A percentile compares a stretch with the other conserved stretches of the same genome.
phyloP scores from a whole-genome alignment of 257 asterid genomes.

The Lantana camara region DNA sequence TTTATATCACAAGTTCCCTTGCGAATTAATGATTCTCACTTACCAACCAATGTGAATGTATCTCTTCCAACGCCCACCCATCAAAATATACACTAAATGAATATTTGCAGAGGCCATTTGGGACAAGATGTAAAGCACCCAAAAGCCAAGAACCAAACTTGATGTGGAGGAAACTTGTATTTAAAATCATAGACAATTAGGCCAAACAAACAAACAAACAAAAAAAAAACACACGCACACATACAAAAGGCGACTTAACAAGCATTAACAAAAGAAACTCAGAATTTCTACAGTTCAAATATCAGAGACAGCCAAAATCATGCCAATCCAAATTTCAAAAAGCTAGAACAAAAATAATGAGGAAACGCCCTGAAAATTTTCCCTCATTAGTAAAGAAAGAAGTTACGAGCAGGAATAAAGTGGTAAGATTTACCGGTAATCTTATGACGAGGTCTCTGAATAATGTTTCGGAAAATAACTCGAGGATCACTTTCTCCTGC shows the following conservation, averaged over 20 bases:
- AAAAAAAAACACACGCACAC: neutral
- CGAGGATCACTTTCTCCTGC: constrained; percentile 96
- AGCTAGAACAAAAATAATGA: neutral
- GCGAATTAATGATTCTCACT: too few species aligned
- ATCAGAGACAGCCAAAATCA: constrained; percentile 7
- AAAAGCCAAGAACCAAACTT: too few species aligned
- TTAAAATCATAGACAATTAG: neutral
- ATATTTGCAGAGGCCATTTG: too few species aligned
- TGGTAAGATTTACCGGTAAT: constrained; percentile 56
- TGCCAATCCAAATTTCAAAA: neutral
- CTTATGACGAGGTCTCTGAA: constrained; percentile 98
- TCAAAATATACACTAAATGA: too few species aligned
- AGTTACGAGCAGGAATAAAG: neutral
- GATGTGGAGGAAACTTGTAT: too few species aligned
- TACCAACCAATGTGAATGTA: too few species aligned
- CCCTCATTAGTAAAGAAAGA: neutral
- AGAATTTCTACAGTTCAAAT: constrained; percentile 1
- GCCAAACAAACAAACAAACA: neutral
- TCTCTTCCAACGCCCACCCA: too few species aligned
- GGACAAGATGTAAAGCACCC: too few species aligned
- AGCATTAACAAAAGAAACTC: neutral
- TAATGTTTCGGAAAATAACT: constrained; percentile 88
- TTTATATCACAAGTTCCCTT: too few species aligned
- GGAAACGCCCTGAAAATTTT: neutral
- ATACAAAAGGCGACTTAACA: too few species aligned